Evolutionary conservation across 805 yeast genomes (phyloP).

Genomic region (Candida anglica): DNA sequence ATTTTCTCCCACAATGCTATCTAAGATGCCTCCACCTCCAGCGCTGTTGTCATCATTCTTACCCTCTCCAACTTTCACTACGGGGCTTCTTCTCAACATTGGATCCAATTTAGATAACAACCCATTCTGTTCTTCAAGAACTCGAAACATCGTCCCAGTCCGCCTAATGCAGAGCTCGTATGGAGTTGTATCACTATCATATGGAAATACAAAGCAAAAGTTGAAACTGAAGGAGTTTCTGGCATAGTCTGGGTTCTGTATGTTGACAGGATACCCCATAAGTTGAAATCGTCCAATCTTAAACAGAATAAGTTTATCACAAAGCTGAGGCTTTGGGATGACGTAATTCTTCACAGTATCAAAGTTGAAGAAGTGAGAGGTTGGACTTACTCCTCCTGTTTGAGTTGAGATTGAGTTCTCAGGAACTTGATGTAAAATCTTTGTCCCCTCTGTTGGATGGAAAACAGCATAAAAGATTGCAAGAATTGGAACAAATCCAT

Average conservation of each 20-base stretch:
- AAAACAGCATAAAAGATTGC: slow-evolving; percentile 89
- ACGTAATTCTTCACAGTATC: slow-evolving; percentile 85
- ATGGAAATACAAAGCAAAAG: slow-evolving; percentile 86
- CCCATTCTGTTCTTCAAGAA: slow-evolving; percentile 84
- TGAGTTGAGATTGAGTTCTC: slow-evolving; percentile 53
- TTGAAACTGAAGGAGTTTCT: slow-evolving; percentile 92
- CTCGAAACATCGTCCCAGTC: slow-evolving; percentile 83
- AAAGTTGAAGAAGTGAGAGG: slow-evolving; percentile 55
- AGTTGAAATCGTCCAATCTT: slow-evolving; percentile 68
- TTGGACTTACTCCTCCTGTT: slow-evolving; percentile 24
- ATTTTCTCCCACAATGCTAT: no score
- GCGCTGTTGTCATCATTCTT: background rate
- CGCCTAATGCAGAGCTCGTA: slow-evolving; percentile 83
- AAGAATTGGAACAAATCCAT: slow-evolving; percentile 83
- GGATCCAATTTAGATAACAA: slow-evolving; percentile 52
- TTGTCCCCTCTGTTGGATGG: slow-evolving; percentile 95
- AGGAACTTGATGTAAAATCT: slow-evolving; percentile 88
- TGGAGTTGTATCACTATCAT: slow-evolving; percentile 75
- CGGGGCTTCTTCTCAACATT: background rate
- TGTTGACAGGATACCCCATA: slow-evolving; percentile 85
- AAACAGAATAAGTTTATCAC: slow-evolving; percentile 75
- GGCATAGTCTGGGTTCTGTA: slow-evolving; percentile 70
- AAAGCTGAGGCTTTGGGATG: slow-evolving; percentile 89
- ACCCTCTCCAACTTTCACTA: slow-evolving; percentile 1
- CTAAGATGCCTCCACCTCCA: no score